Evolutionary conservation across 78 protist genomes (phyloP).

Genomic region (Ministeria vibrans): DNA sequence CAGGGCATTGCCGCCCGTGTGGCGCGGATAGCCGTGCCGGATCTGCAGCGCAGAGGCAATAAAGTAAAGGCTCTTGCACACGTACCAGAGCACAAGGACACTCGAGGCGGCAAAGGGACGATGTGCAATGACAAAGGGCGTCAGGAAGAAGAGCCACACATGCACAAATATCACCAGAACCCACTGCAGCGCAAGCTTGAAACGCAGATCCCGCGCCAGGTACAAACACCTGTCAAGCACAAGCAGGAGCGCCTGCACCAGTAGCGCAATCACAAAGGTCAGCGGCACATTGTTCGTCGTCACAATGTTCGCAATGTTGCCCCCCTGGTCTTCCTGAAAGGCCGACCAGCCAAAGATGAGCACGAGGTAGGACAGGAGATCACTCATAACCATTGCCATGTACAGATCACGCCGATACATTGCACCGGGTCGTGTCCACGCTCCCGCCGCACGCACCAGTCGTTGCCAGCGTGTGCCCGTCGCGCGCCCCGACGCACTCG

Average conservation of each 20-base stretch:
- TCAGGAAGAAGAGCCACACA: not conserved
- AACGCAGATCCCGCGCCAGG: not conserved
- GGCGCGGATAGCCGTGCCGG: not conserved
- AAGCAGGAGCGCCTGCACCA: constrained; percentile 38
- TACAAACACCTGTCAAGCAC: constrained; percentile 48
- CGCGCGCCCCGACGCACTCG: too few relatives aligned
- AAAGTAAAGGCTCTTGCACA: not conserved
- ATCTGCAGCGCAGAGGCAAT: not conserved
- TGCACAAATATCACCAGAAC: not conserved
- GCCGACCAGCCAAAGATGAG: not conserved
- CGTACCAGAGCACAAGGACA: not conserved
- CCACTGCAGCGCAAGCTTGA: not conserved
- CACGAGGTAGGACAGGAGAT: not conserved
- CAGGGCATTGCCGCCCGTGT: not conserved
- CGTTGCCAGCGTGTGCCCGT: too few relatives aligned
- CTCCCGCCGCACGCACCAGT: too few relatives aligned
- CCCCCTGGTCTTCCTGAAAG: not conserved
- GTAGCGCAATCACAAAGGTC: not conserved
- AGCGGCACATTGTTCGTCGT: not conserved
- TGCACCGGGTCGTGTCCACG: too few relatives aligned
- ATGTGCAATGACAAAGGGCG: not conserved
- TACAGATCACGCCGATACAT: constrained; percentile 1
- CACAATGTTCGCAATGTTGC: not conserved
- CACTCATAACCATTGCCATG: not conserved
- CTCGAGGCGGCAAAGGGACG: not conserved